Evolutionary conservation across 169 alveolate species (phyloP), one percentile per base, ranked within the genome.

Genomic region (Toxoplasma gondii): DNA sequence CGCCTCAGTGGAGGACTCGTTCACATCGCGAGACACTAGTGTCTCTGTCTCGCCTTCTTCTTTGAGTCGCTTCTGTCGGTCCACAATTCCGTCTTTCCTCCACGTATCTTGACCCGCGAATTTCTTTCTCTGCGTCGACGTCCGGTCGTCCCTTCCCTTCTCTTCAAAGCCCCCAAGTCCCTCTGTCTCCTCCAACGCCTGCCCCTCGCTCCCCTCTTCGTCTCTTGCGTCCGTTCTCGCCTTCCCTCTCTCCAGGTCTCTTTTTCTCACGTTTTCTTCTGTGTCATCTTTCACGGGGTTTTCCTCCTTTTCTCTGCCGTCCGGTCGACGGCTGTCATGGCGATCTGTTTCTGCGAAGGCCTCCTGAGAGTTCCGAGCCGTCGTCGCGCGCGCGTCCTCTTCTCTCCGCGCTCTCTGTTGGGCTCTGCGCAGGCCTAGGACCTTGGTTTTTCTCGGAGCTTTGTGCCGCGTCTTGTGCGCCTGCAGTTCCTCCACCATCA

Each of bases 401-500:
- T 64, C n/a, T 64, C 74, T 4, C 74, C 74, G 74, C 9, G 74
- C 22, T 31, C n/a, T n/a, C n/a, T n/a, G n/a, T n/a, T n/a, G n/a
- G n/a, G n/a, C n/a, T n/a, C n/a, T n/a, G 22, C 74, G 74, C 7
- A 31, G n/a, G 31, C 34, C 58, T 1, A 81, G 45, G 43, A 92
- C 39, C 80, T 17, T 22, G 34, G 95, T 83, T 39, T 36, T 38
- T 27, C 95, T 29, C 22, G 95, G 78, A 24, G 24, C 43, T 38
- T 36, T 95, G 70, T 96, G 94, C 39, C 91, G 93, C 41, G 80
- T 88, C 83, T 82, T 91, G 53, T 93, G 80, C 39, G 93, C 94
- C 36, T 38, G 36, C 69, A 96, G 83, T 69, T 96, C 96, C 4
- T 96, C 92, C 29, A 88, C 91, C 80, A 96, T 94, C 58, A 95